Percentiles rank a stretch among this genome's conserved stretches.
Conservation (phyloP, 495 filamentous ascomycete genomes). For the Lindgomyces ingoldianus region DNA sequence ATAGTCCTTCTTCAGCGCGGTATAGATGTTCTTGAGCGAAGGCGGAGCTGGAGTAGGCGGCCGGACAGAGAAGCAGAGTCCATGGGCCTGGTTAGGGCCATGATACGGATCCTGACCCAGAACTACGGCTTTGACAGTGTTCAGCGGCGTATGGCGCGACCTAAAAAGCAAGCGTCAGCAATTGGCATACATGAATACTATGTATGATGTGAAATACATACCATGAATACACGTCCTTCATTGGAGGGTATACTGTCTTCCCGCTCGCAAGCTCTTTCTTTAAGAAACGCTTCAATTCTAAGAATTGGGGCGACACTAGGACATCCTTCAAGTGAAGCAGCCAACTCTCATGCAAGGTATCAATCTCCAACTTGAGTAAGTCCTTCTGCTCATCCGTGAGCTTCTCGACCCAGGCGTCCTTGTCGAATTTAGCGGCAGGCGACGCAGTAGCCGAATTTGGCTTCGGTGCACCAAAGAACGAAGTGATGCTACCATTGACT, state of each 20-base stretch:
- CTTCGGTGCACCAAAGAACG: conserved; percentile 64
- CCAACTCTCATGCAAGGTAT: conserved; percentile 90
- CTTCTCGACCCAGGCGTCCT: conserved; percentile 77
- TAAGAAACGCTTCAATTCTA: conserved; percentile 85
- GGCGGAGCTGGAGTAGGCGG: conserved; percentile 85
- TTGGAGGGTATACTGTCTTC: conserved; percentile 80
- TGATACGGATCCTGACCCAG: conserved; percentile 97
- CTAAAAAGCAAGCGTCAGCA: conserved; percentile 46
- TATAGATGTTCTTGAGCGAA: conserved; percentile 90
- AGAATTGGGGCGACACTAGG: conserved; percentile 71
- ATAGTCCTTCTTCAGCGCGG: conserved; percentile 79
- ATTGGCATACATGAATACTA: neutral
- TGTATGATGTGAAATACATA: conserved; percentile 44
- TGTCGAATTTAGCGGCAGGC: conserved; percentile 67
- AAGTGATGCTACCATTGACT: conserved; percentile 61
- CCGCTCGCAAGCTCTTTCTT: conserved; percentile 71
- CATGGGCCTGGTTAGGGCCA: conserved; percentile 92
- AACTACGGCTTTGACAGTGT: conserved; percentile 84
- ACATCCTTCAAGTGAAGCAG: conserved; percentile 83
- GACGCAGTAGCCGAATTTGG: conserved; percentile 28
- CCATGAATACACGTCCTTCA: conserved; percentile 93
- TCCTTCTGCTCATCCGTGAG: conserved; percentile 79
- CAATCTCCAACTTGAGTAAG: conserved; percentile 82
- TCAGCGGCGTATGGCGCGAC: conserved; percentile 87
- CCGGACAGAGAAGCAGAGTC: conserved; percentile 89